Evolutionary conservation across 106 monocot genomes (phyloP), one percentile per base, ranked within the genome.

Genomic region (Platanthera guangdongensis): DNA sequence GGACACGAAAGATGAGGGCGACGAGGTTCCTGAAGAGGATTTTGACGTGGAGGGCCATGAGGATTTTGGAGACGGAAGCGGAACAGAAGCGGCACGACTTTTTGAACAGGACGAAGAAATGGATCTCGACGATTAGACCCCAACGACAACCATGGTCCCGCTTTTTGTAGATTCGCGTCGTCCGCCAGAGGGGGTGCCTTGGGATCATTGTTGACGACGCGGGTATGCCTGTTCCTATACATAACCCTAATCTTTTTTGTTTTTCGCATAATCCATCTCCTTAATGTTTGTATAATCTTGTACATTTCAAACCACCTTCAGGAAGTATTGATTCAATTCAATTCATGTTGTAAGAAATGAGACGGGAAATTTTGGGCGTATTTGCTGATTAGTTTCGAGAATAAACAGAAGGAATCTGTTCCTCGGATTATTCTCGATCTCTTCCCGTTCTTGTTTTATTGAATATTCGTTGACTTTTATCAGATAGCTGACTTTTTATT

Each of bases 101-200:
- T 69, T 77, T 9, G 94, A 91, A 30, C 67, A 39, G 45, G 91
- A 91, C 71, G 89, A 89, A 46, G 91, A 91, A 78, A 91, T 89
- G 86, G 94, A 95, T 81, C 91, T 89, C 25, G 91, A 91, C 78
- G 94, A 95, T 79, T 94, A 83, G 73, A 77, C 7, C 9, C 67
- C 49, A 79, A 9, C 1, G 2, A 60, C 21, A 19, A 60, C 59
- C n/a, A 60, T 60, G 8, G n/a, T 60, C n/a, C 12, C 14, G 55
- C 4, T 55, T 13, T 55, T 13, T 39, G 39, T 39, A 39, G 39
- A 39, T 39, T 39, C 12, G 0, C 7, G 53, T 53, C 53, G 1
- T 53, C 14, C 53, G 53, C 39, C 39, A 39, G 39, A 1, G 39
- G 0, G 39, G 39, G 39, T 39, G 39, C 39, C 39, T 39, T 39